Evolutionary conservation across 805 yeast species (phyloP).

Genomic region (Candida sphagnicola): DNA sequence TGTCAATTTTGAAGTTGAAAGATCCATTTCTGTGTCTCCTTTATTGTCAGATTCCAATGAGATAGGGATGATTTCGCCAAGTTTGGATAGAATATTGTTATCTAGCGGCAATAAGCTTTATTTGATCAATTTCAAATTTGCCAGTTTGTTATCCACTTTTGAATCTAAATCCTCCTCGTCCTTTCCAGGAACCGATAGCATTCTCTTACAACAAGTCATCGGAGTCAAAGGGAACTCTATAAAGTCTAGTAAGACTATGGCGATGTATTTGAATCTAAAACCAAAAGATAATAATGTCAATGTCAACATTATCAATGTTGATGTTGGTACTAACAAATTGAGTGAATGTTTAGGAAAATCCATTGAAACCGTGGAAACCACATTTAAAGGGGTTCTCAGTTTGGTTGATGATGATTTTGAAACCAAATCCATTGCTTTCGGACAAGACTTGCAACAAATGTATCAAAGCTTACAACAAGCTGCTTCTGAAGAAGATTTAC

Average conservation of each 20-base stretch:
- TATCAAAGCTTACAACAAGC: constrained; percentile 20
- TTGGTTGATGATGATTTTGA: constrained; percentile 19
- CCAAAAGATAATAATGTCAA: constrained; percentile 40
- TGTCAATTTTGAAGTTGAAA: constrained; percentile 17
- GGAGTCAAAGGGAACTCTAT: constrained; percentile 42
- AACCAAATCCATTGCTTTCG: constrained; percentile 11
- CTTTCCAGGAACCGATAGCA: constrained; percentile 16
- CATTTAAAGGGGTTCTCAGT: constrained; percentile 15
- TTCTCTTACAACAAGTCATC: constrained; percentile 24
- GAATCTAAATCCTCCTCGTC: constrained; percentile 14
- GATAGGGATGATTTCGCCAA: constrained; percentile 34
- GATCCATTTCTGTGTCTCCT: constrained; percentile 16
- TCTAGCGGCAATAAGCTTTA: constrained; percentile 36
- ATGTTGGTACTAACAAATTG: constrained; percentile 64
- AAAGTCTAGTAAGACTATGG: constrained; percentile 38
- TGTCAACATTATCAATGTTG: constrained; percentile 44
- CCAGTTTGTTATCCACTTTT: constrained; percentile 32
- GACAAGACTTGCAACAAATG: constrained; percentile 18
- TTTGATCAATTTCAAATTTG: constrained; percentile 42
- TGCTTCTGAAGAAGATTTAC: constrained; percentile 14
- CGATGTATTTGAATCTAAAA: constrained; percentile 38
- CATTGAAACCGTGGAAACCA: constrained; percentile 16
- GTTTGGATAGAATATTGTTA: constrained; percentile 45
- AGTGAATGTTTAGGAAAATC: constrained; percentile 70
- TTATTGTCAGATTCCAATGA: constrained; percentile 11